These are phyloP conservation scores for Colletotrichum lupini DNA, from an alignment of 2,329 filamentous ascomycete species.

Conservation along the genomic window DNA sequence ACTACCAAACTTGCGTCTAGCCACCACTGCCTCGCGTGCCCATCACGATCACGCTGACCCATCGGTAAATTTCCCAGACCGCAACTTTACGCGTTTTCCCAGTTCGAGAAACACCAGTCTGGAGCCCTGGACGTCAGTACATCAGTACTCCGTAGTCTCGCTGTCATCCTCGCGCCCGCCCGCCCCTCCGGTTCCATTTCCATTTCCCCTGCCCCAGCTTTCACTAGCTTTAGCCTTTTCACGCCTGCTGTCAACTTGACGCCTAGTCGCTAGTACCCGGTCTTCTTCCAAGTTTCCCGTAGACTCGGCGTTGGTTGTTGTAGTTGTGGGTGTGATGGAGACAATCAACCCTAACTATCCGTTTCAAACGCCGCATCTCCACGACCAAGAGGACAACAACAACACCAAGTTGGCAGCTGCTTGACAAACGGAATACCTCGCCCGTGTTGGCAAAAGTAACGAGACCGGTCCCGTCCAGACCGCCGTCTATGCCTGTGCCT, in stretches of 20 bases:
- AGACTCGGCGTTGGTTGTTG: neutral
- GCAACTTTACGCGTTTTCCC: slow-evolving; percentile 19
- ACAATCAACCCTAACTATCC: slow-evolving; percentile 25
- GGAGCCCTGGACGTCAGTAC: no score
- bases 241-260: slow-evolving; percentile 6
- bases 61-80: slow-evolving; percentile 19
- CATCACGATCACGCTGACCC: slow-evolving; percentile 21
- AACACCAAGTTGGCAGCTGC: neutral
- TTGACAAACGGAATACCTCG: neutral
- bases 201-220: neutral
- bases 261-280: neutral
- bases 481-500: slow-evolving; percentile 8
- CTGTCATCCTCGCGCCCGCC: neutral
- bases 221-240: neutral
- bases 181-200: slow-evolving; percentile 4
- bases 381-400: no score
- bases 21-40: neutral
- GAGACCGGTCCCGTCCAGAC: slow-evolving; percentile 9
- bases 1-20: neutral
- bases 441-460: neutral
- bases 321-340: slow-evolving; percentile 19
- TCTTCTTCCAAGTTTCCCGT: neutral
- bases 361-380: slow-evolving; percentile 7
- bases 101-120: no score
- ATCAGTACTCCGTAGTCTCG: neutral